phyloP scores from a whole-genome alignment of 495 filamentous ascomycete genomes.

The Parmelia sp. region DNA sequence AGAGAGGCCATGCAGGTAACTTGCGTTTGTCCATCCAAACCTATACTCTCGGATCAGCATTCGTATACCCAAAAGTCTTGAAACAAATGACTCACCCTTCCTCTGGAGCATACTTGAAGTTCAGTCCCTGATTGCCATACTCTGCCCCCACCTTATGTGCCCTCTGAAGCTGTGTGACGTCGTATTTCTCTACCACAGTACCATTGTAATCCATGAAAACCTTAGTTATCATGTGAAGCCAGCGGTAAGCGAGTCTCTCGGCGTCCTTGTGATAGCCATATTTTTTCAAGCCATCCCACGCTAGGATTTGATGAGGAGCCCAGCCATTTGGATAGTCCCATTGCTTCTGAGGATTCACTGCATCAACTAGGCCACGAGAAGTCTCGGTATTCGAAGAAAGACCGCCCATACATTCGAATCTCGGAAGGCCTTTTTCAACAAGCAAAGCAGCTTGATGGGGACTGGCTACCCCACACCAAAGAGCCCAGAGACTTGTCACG shows the following conservation, averaged over 20 bases:
- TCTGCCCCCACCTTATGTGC: slow-evolving; percentile 92
- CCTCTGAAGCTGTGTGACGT: slow-evolving; percentile 82
- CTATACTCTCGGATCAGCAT: slow-evolving; percentile 44
- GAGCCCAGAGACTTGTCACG: slow-evolving; percentile 90
- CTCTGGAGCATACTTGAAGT: slow-evolving; percentile 88
- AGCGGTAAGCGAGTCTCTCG: slow-evolving; percentile 83
- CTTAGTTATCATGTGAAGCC: slow-evolving; percentile 96
- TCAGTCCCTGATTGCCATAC: slow-evolving; percentile 91
- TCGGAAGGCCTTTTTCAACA: slow-evolving; percentile 69
- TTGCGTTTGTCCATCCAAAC: slow-evolving; percentile 98
- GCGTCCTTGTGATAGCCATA: slow-evolving; percentile 89
- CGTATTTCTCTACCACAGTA: slow-evolving; percentile 96
- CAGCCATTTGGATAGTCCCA: slow-evolving; percentile 99
- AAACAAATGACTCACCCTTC: slow-evolving; percentile 69
- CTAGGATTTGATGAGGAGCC: slow-evolving; percentile 97
- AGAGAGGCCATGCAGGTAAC: slow-evolving; percentile 82
- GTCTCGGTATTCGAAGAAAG: slow-evolving; percentile 83
- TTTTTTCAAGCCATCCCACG: slow-evolving; percentile 83
- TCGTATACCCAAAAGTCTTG: background rate
- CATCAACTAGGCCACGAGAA: slow-evolving; percentile 68
- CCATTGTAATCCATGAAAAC: slow-evolving; percentile 97
- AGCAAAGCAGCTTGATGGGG: slow-evolving; percentile 72
- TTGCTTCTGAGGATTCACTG: slow-evolving; percentile 86
- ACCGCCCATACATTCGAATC: slow-evolving; percentile 80
- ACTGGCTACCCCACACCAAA: slow-evolving; percentile 84